These are phyloP conservation scores for Termitomyces sp. DNA, from an alignment of 768 basidiomycete species.

Conservation along the genomic window DNA sequence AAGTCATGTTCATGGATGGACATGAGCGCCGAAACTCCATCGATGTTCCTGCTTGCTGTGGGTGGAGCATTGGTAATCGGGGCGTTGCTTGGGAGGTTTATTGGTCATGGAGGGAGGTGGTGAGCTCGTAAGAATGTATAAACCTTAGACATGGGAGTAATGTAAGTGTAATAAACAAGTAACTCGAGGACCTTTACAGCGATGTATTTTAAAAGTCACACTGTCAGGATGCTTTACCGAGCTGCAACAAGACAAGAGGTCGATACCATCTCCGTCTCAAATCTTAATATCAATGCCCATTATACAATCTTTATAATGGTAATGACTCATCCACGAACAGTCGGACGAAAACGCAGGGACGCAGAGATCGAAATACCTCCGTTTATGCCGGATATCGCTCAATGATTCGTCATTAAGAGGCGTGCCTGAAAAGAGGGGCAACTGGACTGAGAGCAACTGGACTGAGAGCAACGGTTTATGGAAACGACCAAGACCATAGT, in stretches of 20 bases:
- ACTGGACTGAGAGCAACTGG: too few species aligned
- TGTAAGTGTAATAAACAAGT: not conserved
- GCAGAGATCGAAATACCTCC: not conserved
- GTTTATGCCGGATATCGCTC: not conserved
- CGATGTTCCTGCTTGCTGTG: not conserved
- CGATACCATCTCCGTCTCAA: too few species aligned
- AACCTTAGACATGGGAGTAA: not conserved
- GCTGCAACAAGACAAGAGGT: not conserved
- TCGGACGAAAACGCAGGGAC: too few species aligned
- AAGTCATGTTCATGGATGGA: not conserved
- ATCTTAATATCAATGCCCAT: too few species aligned
- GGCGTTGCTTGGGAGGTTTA: not conserved
- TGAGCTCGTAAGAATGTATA: not conserved
- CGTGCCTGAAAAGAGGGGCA: too few species aligned
- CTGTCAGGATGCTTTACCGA: too few species aligned
- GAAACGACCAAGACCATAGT: too few species aligned
- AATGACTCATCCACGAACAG: too few species aligned
- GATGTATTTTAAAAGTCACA: too few species aligned
- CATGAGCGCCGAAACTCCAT: not conserved
- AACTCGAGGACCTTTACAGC: not conserved
- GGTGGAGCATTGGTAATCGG: not conserved
- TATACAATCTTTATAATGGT: too few species aligned
- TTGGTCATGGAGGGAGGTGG: not conserved
- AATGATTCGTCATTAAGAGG: too few species aligned
- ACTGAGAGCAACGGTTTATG: too few species aligned